Conservation (phyloP, 495 filamentous ascomycete species). For the Diplogelasinospora grovesii region DNA sequence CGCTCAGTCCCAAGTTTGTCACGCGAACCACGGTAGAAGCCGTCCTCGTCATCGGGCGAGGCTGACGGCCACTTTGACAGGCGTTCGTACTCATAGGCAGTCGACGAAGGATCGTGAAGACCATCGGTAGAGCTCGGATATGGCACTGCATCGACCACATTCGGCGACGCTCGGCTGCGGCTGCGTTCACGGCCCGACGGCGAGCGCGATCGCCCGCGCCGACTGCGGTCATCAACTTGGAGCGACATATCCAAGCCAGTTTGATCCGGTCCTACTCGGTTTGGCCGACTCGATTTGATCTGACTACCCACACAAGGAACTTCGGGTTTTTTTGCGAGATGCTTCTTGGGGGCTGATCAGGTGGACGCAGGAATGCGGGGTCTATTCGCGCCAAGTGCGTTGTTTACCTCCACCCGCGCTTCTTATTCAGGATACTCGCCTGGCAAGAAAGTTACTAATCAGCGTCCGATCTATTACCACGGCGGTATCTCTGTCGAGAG, state of each 20-base stretch:
- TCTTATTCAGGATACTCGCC: too few species aligned
- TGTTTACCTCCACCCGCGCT: too few species aligned
- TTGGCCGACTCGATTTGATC: too few species aligned
- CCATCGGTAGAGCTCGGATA: conserved; percentile 37
- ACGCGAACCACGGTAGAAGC: conserved; percentile 14
- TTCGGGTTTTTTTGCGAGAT: too few species aligned
- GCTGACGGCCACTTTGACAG: conserved; percentile 25
- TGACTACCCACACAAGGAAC: too few species aligned
- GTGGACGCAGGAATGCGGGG: too few species aligned
- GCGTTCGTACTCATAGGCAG: conserved; percentile 26
- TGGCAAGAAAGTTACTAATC: too few species aligned
- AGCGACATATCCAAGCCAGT: conserved; percentile 35
- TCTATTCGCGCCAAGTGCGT: too few species aligned
- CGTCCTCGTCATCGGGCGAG: conserved; percentile 20
- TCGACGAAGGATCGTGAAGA: conserved; percentile 24
- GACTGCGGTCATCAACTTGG: conserved; percentile 51
- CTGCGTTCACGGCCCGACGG: conserved; percentile 42
- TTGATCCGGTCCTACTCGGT: neutral
- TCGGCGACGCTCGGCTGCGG: conserved; percentile 33
- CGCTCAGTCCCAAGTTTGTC: conserved; percentile 7
- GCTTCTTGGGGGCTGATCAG: too few species aligned
- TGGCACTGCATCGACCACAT: conserved; percentile 40
- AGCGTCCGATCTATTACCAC: too few species aligned
- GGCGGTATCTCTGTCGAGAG: too few species aligned
- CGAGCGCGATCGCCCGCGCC: conserved; percentile 55